A percentile compares a stretch with the other conserved stretches of the same genome.
Conservation (phyloP, 306 rosid genomes). For the Medicago truncatula region DNA sequence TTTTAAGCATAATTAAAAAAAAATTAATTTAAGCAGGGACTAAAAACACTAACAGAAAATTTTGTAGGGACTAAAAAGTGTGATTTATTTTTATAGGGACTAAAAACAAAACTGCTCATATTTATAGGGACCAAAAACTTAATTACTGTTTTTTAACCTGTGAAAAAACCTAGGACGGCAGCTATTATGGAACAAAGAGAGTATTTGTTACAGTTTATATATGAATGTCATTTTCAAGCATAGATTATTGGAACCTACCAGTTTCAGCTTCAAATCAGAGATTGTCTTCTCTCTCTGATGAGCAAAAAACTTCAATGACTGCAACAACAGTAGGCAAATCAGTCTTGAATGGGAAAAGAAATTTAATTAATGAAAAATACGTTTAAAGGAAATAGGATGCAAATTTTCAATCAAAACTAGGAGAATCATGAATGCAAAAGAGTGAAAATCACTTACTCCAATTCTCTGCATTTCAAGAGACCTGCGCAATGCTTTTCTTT, state of each 20-base stretch:
- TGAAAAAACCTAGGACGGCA: not conserved
- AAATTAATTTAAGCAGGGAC: too few relatives aligned
- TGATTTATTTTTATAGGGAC: too few relatives aligned
- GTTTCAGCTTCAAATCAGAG: slow-evolving; percentile 62
- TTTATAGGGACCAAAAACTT: too few relatives aligned
- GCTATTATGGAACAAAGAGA: not conserved
- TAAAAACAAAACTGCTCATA: too few relatives aligned
- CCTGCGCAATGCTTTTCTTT: slow-evolving; percentile 73
- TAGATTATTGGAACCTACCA: slow-evolving; percentile 55
- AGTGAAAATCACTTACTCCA: slow-evolving; percentile 66
- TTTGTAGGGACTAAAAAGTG: too few relatives aligned
- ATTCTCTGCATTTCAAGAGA: slow-evolving; percentile 85
- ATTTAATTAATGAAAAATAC: not conserved
- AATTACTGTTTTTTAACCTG: not conserved
- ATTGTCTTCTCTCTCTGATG: slow-evolving; percentile 56
- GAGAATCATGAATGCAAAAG: slow-evolving; percentile 32
- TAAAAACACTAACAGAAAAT: too few relatives aligned
- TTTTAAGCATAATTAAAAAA: too few relatives aligned
- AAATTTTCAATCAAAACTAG: slow-evolving; percentile 20
- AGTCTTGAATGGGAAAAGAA: slow-evolving; percentile 25
- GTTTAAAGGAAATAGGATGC: slow-evolving; percentile 12
- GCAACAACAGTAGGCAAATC: slow-evolving; percentile 41
- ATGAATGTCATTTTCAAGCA: slow-evolving; percentile 33
- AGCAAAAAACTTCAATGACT: slow-evolving; percentile 84
- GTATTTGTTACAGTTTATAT: slow-evolving; percentile 6